Conservation (phyloP, 495 filamentous ascomycete genomes). For the Aspergillus sparsus region DNA sequence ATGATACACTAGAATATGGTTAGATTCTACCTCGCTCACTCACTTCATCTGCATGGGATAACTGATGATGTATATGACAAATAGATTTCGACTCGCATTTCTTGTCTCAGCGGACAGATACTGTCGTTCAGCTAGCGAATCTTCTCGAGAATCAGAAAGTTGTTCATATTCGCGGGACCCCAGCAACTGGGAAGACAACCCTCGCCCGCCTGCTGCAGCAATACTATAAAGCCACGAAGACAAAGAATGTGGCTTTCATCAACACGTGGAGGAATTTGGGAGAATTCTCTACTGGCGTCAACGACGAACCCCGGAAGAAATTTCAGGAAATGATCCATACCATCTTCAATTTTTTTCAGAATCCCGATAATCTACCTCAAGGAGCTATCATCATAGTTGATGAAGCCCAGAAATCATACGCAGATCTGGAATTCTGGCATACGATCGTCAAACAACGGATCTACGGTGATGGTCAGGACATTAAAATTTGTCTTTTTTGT, state of each 20-base stretch:
- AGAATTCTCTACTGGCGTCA: too few species aligned
- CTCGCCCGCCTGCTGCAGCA: too few species aligned
- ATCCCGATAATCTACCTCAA: background rate
- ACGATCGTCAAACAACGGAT: slow-evolving; percentile 11
- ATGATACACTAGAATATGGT: too few species aligned
- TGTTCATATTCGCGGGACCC: too few species aligned
- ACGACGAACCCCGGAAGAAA: too few species aligned
- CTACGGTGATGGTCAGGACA: background rate
- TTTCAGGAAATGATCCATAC: too few species aligned
- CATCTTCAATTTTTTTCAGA: too few species aligned
- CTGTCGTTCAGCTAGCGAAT: slow-evolving; percentile 3
- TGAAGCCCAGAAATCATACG: slow-evolving; percentile 14
- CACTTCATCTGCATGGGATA: background rate
- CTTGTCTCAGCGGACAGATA: background rate
- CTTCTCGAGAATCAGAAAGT: background rate
- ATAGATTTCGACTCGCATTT: background rate
- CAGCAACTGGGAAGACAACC: too few species aligned
- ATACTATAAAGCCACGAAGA: too few species aligned
- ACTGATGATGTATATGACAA: slow-evolving; percentile 4
- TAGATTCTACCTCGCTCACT: too few species aligned
- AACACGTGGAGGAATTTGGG: too few species aligned
- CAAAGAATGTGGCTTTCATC: too few species aligned
- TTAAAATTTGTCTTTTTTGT: slow-evolving; percentile 10
- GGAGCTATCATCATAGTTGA: slow-evolving; percentile 15
- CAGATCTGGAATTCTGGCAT: slow-evolving; percentile 9